Evolutionary conservation across 345 rosid species (phyloP).

Genomic region (Kernera saxatilis): DNA sequence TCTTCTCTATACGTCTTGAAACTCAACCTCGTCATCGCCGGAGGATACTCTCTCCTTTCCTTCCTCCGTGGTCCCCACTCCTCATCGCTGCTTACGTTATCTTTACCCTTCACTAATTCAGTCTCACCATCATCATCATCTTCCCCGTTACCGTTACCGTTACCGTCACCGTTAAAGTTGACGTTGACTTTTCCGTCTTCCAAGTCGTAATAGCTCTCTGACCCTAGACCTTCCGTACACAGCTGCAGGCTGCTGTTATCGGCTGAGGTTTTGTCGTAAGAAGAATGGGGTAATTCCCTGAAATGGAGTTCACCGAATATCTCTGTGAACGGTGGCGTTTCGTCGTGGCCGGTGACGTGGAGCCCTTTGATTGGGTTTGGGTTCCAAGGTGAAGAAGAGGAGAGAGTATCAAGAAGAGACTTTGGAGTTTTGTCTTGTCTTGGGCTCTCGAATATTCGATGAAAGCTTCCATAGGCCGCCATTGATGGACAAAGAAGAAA

Average conservation of each 20-base stretch:
- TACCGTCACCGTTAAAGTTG: background rate
- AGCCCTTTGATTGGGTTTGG: conserved; percentile 13
- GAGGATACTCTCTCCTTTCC: conserved; percentile 50
- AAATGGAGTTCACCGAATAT: conserved; percentile 73
- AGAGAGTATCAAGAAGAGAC: conserved; percentile 49
- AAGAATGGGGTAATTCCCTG: conserved; percentile 37
- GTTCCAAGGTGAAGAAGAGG: conserved; percentile 50
- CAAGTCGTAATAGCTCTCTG: conserved; percentile 70
- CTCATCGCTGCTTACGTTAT: background rate
- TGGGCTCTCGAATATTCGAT: conserved; percentile 56
- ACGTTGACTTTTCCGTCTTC: conserved; percentile 30
- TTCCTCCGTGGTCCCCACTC: conserved; percentile 37
- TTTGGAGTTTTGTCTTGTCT: conserved; percentile 42
- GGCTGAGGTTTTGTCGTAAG: conserved; percentile 16
- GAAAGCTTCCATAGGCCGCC: conserved; percentile 73
- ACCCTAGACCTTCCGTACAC: conserved; percentile 88
- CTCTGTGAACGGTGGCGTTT: conserved; percentile 55
- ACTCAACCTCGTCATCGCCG: conserved; percentile 77
- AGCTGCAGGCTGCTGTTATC: conserved; percentile 55
- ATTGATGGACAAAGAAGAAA: conserved; percentile 30
- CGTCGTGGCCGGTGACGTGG: conserved; percentile 40
- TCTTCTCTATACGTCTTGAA: conserved; percentile 72
- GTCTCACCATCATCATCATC: conserved; percentile 3
- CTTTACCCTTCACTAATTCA: background rate
- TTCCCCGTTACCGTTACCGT: conserved; percentile 14